These are phyloP conservation scores for Capronia epimyces DNA, from an alignment of 2,329 filamentous ascomycete genomes.

Conservation along the genomic window DNA sequence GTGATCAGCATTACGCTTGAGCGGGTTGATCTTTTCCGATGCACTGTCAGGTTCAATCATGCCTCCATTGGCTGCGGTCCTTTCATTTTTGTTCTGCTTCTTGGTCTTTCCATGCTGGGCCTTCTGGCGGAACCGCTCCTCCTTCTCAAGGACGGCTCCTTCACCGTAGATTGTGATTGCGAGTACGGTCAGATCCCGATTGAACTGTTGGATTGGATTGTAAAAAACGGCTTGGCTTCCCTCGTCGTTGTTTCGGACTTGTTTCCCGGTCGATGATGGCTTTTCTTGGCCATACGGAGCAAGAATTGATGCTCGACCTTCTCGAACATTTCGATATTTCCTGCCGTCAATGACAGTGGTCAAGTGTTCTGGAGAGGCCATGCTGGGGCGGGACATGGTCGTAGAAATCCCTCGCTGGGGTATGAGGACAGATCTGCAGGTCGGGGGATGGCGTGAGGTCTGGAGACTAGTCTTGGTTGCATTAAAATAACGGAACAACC, in stretches of 20 bases:
- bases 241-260: slow-evolving; percentile 52
- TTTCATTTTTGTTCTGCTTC: slow-evolving; percentile 36
- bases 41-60: background rate
- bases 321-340: slow-evolving; percentile 57
- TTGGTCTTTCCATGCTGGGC: slow-evolving; percentile 34
- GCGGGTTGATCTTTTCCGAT: slow-evolving; percentile 15
- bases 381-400: slow-evolving; percentile 4
- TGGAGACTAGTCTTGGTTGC: background rate
- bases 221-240: slow-evolving; percentile 82
- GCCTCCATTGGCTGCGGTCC: background rate
- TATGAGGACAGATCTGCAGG: background rate
- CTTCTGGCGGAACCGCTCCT: slow-evolving; percentile 38
- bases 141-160: slow-evolving; percentile 52
- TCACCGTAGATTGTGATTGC: slow-evolving; percentile 86
- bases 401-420: background rate
- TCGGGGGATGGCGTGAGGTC: background rate
- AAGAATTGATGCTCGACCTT: slow-evolving; percentile 64
- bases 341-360: slow-evolving; percentile 44
- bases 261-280: slow-evolving; percentile 31
- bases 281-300: slow-evolving; percentile 50
- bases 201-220: slow-evolving; percentile 98
- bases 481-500: background rate
- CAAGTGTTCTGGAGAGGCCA: slow-evolving; percentile 5
- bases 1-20: slow-evolving; percentile 31
- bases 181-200: slow-evolving; percentile 87